Evolutionary conservation across 257 asterid genomes (phyloP).

Genomic region (Asclepias syriaca): DNA sequence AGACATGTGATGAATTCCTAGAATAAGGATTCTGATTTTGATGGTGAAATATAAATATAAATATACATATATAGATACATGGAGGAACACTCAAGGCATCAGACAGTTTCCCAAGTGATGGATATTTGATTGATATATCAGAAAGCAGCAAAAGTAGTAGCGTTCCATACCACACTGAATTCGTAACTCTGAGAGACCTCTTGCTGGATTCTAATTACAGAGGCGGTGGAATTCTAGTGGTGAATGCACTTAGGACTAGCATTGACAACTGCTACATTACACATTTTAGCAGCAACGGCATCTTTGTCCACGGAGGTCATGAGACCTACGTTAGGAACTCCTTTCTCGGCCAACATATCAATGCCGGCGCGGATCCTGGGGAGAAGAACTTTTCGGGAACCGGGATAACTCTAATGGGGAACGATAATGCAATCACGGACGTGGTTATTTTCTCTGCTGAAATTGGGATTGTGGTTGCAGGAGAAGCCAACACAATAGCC

Average conservation of each 20-base stretch:
- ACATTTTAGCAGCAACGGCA: constrained; percentile 60
- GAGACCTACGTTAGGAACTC: constrained; percentile 70
- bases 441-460: constrained; percentile 77
- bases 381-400: constrained; percentile 68
- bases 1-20: neutral
- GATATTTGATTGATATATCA: constrained; percentile 62
- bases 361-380: constrained; percentile 64
- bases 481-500: constrained; percentile 62
- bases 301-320: constrained; percentile 59
- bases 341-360: constrained; percentile 69
- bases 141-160: constrained; percentile 22
- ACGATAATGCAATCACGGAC: constrained; percentile 67
- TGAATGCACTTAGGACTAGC: constrained; percentile 59
- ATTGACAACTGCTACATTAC: constrained; percentile 83
- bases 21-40: neutral
- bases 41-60: constrained; percentile 10
- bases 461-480: constrained; percentile 51
- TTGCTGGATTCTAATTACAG: constrained; percentile 55
- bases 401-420: constrained; percentile 55
- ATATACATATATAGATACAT: constrained; percentile 43
- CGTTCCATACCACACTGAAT: constrained; percentile 48
- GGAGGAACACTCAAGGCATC: constrained; percentile 87
- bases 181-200: constrained; percentile 60
- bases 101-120: constrained; percentile 48
- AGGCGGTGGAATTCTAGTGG: constrained; percentile 73